phyloP scores from a whole-genome alignment of 306 rosid genomes.

The Gleditsia sinensis region DNA sequence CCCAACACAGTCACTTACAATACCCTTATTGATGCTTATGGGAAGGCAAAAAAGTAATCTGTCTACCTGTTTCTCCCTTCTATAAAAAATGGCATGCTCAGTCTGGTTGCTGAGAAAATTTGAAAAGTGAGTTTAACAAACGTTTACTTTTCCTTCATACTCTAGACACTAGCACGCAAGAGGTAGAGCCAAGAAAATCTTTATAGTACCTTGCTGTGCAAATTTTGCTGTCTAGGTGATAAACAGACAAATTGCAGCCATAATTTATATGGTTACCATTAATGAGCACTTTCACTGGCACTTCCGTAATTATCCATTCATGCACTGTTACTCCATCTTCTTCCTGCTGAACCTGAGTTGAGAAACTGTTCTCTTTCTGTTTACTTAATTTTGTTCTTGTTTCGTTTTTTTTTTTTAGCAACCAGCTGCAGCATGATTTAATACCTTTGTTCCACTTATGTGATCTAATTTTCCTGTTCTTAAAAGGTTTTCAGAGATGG shows the following conservation, averaged over 20 bases:
- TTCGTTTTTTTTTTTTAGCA: conserved; percentile 17
- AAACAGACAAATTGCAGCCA: not conserved
- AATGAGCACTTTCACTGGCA: conserved; percentile 8
- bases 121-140: not conserved
- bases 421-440: conserved; percentile 39
- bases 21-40: conserved; percentile 85
- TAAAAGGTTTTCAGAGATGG: conserved; percentile 87
- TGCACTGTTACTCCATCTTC: not conserved
- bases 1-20: conserved; percentile 88
- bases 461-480: conserved; percentile 32
- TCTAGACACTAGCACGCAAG: not conserved
- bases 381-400: not conserved
- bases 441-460: conserved; percentile 14
- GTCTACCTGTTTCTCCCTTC: conserved; percentile 29
- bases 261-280: not conserved
- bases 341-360: conserved; percentile 18
- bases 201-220: not conserved
- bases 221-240: not conserved
- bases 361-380: not conserved
- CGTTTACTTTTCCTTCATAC: conserved; percentile 19
- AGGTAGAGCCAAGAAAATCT: not conserved
- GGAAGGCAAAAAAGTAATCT: conserved; percentile 80
- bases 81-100: conserved; percentile 31
- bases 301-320: conserved; percentile 1
- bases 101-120: conserved; percentile 41